These are phyloP conservation scores for Hapsidospora chrysogenum DNA, from an alignment of 495 filamentous ascomycete genomes.

Conservation along the genomic window DNA sequence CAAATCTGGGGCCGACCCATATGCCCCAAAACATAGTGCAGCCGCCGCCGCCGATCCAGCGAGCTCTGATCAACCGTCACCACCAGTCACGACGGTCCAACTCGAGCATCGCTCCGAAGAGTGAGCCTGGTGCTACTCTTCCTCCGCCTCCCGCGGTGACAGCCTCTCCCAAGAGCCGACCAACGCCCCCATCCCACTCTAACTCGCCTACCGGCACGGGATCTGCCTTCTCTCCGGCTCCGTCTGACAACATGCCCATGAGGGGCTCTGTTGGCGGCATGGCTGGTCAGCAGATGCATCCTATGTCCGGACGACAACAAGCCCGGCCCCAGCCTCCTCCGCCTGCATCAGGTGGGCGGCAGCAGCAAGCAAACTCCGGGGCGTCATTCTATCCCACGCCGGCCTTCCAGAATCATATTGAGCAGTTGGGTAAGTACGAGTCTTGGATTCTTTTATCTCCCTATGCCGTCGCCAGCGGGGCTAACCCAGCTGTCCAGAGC, in stretches of 20 bases:
- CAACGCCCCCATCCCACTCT: conserved; percentile 68
- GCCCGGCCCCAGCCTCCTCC: conserved; percentile 13
- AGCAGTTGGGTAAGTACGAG: conserved; percentile 83
- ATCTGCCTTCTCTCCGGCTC: conserved; percentile 50
- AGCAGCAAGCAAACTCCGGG: conserved; percentile 16
- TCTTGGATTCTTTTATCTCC: too few relatives aligned
- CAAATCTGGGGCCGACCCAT: conserved; percentile 45
- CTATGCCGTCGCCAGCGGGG: too few relatives aligned
- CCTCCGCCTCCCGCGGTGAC: conserved; percentile 31
- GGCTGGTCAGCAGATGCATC: conserved; percentile 22
- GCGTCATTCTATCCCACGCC: conserved; percentile 58
- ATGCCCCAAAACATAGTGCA: conserved; percentile 46
- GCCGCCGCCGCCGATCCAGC: conserved; percentile 51
- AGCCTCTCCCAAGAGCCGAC: conserved; percentile 45
- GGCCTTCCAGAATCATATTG: conserved; percentile 78
- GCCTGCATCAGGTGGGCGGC: too few relatives aligned
- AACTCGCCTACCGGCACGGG: conserved; percentile 64
- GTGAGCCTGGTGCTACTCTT: conserved; percentile 41
- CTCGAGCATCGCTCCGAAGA: conserved; percentile 55
- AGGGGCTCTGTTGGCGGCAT: conserved; percentile 24
- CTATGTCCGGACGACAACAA: conserved; percentile 15
- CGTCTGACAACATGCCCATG: conserved; percentile 33
- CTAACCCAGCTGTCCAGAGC: conserved; percentile 86
- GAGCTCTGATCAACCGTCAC: conserved; percentile 55
- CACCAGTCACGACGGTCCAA: conserved; percentile 51